phyloP scores from a whole-genome alignment of 2,329 filamentous ascomycete genomes.

The Aspergillus brunneoviolaceus region DNA sequence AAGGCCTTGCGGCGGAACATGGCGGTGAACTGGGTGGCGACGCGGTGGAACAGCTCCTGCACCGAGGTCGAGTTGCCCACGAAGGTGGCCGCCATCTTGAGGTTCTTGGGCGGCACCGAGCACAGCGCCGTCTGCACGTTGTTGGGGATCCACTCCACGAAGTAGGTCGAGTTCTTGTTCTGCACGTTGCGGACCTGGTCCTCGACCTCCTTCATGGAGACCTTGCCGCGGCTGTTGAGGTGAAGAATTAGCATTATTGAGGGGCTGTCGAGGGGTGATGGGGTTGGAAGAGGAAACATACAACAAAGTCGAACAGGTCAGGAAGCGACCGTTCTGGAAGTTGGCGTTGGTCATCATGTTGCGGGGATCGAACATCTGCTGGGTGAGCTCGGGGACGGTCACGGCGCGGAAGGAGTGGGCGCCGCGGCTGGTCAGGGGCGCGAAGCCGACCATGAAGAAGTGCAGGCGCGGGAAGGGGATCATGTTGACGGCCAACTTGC shows the following conservation, averaged over 20 bases:
- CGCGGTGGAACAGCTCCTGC: constrained; percentile 99
- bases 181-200: constrained; percentile 99
- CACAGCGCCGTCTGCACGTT: constrained; percentile 99
- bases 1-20: constrained; percentile 99
- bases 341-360: constrained; percentile 99
- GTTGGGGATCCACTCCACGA: constrained; percentile 99
- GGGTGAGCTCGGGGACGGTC: constrained; percentile 95
- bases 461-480: constrained; percentile 99
- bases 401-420: constrained; percentile 96
- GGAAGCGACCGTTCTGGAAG: constrained; percentile 99
- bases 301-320: constrained; percentile 99
- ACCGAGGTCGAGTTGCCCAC: constrained; percentile 99
- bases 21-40: constrained; percentile 98
- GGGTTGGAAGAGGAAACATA: constrained; percentile 33
- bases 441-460: constrained; percentile 99
- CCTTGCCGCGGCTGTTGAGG: constrained; percentile 77
- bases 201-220: constrained; percentile 99
- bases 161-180: constrained; percentile 99
- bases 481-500: constrained; percentile 99
- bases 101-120: constrained; percentile 94
- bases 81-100: constrained; percentile 99
- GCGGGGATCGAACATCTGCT: constrained; percentile 99
- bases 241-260: too few relatives aligned
- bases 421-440: constrained; percentile 90
- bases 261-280: background rate